Percentiles rank a stretch among this genome's conserved stretches.
Evolutionary conservation across 2,329 filamentous ascomycete species (phyloP).

Genomic region (Xylariaceae sp.): DNA sequence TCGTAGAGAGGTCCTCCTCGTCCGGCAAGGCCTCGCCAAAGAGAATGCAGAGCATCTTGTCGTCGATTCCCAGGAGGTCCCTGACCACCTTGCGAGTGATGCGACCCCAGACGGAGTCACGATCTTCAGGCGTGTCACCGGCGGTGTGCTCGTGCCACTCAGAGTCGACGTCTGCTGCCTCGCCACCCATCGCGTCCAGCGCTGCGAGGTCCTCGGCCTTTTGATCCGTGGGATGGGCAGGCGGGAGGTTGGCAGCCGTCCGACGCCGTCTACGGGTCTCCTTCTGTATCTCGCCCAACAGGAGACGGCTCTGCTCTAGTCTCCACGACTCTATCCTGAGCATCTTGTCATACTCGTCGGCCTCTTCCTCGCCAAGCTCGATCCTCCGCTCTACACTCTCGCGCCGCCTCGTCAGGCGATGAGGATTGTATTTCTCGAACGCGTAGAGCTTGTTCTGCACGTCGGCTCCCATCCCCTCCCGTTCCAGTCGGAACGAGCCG

Average conservation of each 20-base stretch:
- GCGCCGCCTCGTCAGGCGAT: conserved; percentile 50
- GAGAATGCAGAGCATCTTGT: conserved; percentile 75
- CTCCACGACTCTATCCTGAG: conserved; percentile 88
- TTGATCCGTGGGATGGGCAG: conserved; percentile 20
- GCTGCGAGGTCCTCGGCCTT: conserved; percentile 29
- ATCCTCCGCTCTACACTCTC: conserved; percentile 49
- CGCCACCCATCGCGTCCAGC: conserved; percentile 26
- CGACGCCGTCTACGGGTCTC: conserved; percentile 68
- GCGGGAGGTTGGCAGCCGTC: conserved; percentile 19
- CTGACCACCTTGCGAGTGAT: conserved; percentile 82
- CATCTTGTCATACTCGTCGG: conserved; percentile 67
- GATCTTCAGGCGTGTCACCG: conserved; percentile 37
- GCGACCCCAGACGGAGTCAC: conserved; percentile 69
- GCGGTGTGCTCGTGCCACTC: conserved; percentile 51
- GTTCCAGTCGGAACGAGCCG: conserved; percentile 70
- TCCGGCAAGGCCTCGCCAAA: conserved; percentile 72
- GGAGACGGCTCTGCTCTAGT: conserved; percentile 77
- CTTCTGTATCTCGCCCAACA: conserved; percentile 83
- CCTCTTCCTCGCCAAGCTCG: conserved; percentile 48
- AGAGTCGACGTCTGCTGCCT: conserved; percentile 35
- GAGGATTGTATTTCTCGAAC: conserved; percentile 79
- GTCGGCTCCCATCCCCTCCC: conserved; percentile 46
- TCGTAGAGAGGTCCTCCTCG: conserved; percentile 42
- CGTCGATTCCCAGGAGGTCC: conserved; percentile 87
- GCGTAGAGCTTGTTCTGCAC: conserved; percentile 83